phyloP scores from a whole-genome alignment of 345 rosid species.

The Aquilaria malaccensis region DNA sequence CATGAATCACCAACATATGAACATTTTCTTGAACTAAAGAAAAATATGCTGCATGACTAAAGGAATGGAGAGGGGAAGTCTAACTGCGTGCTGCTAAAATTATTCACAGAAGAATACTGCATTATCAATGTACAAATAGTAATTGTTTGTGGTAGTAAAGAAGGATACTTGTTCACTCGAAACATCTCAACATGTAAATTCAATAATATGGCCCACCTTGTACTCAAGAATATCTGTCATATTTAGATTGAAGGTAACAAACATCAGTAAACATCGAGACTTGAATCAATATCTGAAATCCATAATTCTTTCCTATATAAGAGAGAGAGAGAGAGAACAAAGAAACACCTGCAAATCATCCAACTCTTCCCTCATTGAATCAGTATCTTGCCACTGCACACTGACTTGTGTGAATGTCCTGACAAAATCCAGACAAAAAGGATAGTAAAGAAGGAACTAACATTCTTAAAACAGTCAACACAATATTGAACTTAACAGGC shows the following conservation, averaged over 20 bases:
- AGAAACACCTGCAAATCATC: constrained; percentile 85
- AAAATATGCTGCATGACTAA: no score
- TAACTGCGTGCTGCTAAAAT: no score
- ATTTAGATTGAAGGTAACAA: not conserved
- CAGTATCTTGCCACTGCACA: constrained; percentile 97
- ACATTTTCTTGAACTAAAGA: no score
- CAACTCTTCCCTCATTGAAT: constrained; percentile 95
- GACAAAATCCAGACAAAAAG: constrained; percentile 8
- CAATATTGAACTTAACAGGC: not conserved
- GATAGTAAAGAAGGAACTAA: constrained; percentile 8
- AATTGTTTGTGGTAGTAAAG: no score
- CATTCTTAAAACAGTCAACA: no score
- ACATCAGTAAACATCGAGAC: not conserved
- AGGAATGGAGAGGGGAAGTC: no score
- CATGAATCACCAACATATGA: no score
- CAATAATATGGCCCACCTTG: constrained; percentile 96
- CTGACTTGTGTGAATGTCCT: constrained; percentile 99
- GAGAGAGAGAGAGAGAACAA: constrained; percentile 8
- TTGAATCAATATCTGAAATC: not conserved
- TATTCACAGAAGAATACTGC: no score
- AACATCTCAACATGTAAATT: constrained; percentile 98
- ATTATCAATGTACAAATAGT: no score
- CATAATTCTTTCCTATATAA: not conserved
- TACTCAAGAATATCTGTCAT: constrained; percentile 88
- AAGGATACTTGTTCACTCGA: constrained; percentile 99